Conservation (phyloP, 768 basidiomycete genomes). For the Terana coerulea region DNA sequence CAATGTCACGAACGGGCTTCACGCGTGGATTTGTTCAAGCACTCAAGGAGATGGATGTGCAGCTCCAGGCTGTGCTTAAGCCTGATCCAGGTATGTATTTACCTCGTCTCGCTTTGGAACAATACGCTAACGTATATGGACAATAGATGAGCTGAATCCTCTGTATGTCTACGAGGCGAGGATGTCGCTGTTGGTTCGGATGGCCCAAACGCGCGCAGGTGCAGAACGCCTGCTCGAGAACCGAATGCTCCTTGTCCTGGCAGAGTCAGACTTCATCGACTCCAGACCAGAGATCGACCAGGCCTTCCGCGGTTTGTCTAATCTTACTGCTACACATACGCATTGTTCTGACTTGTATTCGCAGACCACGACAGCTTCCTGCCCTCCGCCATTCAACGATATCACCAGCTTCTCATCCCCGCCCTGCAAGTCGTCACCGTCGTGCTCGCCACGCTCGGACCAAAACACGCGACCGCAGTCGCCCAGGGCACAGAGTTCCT, state of each 20-base stretch:
- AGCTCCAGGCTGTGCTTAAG: conserved; percentile 72
- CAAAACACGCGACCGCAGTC: conserved; percentile 72
- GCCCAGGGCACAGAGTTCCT: conserved; percentile 75
- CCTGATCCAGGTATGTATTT: conserved; percentile 78
- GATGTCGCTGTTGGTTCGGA: conserved; percentile 82
- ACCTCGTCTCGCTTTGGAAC: not conserved
- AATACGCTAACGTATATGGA: not conserved
- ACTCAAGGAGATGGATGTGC: conserved; percentile 76
- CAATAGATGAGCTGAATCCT: conserved; percentile 81
- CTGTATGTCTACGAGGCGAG: conserved; percentile 95
- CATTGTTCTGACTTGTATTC: conserved; percentile 6
- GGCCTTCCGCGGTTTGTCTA: conserved; percentile 66
- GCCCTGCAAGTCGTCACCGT: conserved; percentile 78
- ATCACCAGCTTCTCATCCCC: conserved; percentile 88
- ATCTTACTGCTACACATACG: not conserved
- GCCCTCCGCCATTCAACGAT: conserved; percentile 81
- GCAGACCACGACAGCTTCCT: conserved; percentile 84
- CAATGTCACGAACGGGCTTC: conserved; percentile 70
- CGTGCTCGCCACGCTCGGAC: conserved; percentile 73
- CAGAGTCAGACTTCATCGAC: conserved; percentile 85
- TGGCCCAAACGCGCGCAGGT: conserved; percentile 79
- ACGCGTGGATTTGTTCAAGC: conserved; percentile 78
- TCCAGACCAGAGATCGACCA: conserved; percentile 81
- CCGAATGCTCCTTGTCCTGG: conserved; percentile 67
- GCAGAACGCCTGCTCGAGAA: conserved; percentile 82